These are phyloP conservation scores for Clonostachys rhizophaga DNA, from an alignment of 2,329 filamentous ascomycete genomes.

Conservation along the genomic window DNA sequence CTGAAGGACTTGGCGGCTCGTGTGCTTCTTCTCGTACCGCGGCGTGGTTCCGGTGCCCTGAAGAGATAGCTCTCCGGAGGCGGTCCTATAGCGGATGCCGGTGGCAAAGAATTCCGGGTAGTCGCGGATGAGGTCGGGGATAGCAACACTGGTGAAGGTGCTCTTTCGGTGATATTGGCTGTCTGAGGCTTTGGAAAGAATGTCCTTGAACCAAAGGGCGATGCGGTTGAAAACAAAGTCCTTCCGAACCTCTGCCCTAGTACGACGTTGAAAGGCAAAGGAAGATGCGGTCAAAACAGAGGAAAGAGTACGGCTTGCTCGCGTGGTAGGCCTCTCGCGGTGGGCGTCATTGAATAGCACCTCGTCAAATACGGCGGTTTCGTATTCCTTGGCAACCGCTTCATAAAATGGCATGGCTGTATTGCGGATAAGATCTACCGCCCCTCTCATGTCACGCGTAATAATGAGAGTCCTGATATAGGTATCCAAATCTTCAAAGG, in stretches of 20 bases:
- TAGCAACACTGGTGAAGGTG: slow-evolving; percentile 2
- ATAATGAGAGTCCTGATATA: slow-evolving; percentile 32
- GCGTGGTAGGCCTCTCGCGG: neutral
- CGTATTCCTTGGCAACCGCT: slow-evolving; percentile 13
- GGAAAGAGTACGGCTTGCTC: neutral
- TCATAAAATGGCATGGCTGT: slow-evolving; percentile 33
- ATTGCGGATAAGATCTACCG: slow-evolving; percentile 29
- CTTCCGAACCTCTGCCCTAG: slow-evolving; percentile 18
- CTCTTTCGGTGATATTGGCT: slow-evolving; percentile 11
- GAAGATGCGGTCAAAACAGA: slow-evolving; percentile 2
- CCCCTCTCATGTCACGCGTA: slow-evolving; percentile 15
- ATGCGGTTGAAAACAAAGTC: slow-evolving; percentile 24
- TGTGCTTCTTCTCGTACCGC: neutral
- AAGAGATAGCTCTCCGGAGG: slow-evolving; percentile 20
- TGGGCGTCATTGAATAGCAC: slow-evolving; percentile 17
- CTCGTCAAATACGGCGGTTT: slow-evolving; percentile 21
- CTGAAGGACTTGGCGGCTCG: neutral
- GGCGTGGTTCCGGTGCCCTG: neutral
- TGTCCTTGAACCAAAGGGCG: slow-evolving; percentile 12
- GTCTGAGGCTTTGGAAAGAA: slow-evolving; percentile 16
- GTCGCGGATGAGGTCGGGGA: slow-evolving; percentile 24
- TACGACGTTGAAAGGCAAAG: slow-evolving; percentile 14
- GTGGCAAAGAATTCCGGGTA: slow-evolving; percentile 24
- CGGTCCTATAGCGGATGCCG: slow-evolving; percentile 21
- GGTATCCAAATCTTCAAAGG: slow-evolving; percentile 48